These are phyloP conservation scores for Penicillium sp. DNA, from an alignment of 2,329 filamentous ascomycete species.

Conservation along the genomic window DNA sequence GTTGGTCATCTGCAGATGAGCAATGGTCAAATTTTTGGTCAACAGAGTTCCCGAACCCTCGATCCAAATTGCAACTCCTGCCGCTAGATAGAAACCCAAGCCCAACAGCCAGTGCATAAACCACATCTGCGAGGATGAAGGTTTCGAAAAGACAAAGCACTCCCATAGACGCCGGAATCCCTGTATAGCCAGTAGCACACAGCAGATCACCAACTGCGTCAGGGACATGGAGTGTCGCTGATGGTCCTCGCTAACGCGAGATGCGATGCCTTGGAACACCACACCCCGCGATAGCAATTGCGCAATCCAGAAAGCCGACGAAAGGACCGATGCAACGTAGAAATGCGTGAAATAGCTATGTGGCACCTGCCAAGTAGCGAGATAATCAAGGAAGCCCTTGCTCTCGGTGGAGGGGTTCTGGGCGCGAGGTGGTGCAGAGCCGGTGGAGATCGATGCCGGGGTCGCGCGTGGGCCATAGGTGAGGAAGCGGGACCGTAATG, in stretches of 20 bases:
- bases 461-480: slow-evolving; percentile 59
- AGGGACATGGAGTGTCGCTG: slow-evolving; percentile 54
- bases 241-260: slow-evolving; percentile 39
- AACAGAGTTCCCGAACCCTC: slow-evolving; percentile 63
- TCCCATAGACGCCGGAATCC: slow-evolving; percentile 75
- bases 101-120: slow-evolving; percentile 79
- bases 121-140: slow-evolving; percentile 78
- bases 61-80: slow-evolving; percentile 77
- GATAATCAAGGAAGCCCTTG: slow-evolving; percentile 47
- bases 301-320: slow-evolving; percentile 71
- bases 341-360: slow-evolving; percentile 90
- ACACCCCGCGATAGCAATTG: slow-evolving; percentile 60
- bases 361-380: slow-evolving; percentile 65
- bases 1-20: slow-evolving; percentile 40
- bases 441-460: slow-evolving; percentile 17
- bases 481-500: slow-evolving; percentile 57
- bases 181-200: slow-evolving; percentile 74
- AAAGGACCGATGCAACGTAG: slow-evolving; percentile 69
- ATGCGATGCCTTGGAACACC: slow-evolving; percentile 53
- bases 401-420: slow-evolving; percentile 2
- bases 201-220: slow-evolving; percentile 64
- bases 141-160: slow-evolving; percentile 63
- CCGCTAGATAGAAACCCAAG: slow-evolving; percentile 70
- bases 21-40: slow-evolving; percentile 34
- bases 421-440: slow-evolving; percentile 9